A percentile compares a stretch with the other conserved stretches of the same genome.
Conservation (phyloP, 2,329 filamentous ascomycete genomes). For the Microdochium trichocladiopsis region DNA sequence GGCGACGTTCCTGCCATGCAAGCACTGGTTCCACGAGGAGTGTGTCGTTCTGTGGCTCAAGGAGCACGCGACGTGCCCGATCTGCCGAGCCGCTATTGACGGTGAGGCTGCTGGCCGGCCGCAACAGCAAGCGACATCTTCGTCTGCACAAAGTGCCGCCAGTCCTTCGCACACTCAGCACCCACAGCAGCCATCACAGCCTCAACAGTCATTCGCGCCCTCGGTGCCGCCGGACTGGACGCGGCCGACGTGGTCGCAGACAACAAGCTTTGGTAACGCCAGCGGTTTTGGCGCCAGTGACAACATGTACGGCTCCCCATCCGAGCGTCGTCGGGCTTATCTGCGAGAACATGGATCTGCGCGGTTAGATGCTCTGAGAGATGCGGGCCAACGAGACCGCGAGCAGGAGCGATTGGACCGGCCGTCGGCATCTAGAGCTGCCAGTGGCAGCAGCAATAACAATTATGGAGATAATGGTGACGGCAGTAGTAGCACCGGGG, state of each 20-base stretch:
- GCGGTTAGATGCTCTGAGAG: conserved; percentile 11
- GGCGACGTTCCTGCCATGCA: conserved; percentile 75
- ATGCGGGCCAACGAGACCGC: conserved; percentile 4
- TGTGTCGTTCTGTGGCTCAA: conserved; percentile 80
- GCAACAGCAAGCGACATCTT: conserved; percentile 5
- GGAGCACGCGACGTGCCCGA: conserved; percentile 89
- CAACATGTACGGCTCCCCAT: neutral
- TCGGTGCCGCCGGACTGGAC: conserved; percentile 4
- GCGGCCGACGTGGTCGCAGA: conserved; percentile 6
- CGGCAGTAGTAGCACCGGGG: conserved; percentile 19
- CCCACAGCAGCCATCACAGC: neutral
- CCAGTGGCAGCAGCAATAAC: conserved; percentile 10
- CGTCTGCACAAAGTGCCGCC: conserved; percentile 5
- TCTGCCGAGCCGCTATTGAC: conserved; percentile 59
- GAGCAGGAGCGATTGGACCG: conserved; percentile 6
- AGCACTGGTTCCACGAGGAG: conserved; percentile 85
- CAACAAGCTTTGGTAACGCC: neutral
- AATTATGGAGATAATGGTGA: conserved; percentile 13
- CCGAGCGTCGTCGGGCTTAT: conserved; percentile 14
- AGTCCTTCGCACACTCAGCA: conserved; percentile 1
- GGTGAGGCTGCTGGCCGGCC: conserved; percentile 18
- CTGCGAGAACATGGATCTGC: conserved; percentile 11
- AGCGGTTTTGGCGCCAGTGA: neutral
- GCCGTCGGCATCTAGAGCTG: conserved; percentile 11
- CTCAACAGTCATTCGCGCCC: neutral